Evolutionary conservation across 2,329 filamentous ascomycete genomes (phyloP).

Genomic region (Eutypella sp.): DNA sequence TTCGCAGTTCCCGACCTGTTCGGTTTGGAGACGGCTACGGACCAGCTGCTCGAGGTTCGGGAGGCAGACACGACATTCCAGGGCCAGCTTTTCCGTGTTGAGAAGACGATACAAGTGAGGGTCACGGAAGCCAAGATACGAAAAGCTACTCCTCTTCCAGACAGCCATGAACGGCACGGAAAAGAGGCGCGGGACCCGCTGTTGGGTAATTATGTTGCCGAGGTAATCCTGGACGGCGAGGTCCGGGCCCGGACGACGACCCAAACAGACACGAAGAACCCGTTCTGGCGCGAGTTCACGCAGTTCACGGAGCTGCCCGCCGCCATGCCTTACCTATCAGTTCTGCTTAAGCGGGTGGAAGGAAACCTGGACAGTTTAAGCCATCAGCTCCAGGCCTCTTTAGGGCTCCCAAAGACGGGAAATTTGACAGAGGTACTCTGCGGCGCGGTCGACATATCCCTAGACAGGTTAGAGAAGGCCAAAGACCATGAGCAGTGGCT

Average conservation of each 20-base stretch:
- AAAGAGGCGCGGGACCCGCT: constrained; percentile 42
- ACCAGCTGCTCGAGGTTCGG: constrained; percentile 37
- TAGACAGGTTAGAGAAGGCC: constrained; percentile 72
- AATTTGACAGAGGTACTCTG: constrained; percentile 49
- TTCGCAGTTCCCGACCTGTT: constrained; percentile 93
- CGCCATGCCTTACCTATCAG: constrained; percentile 61
- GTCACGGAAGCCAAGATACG: constrained; percentile 61
- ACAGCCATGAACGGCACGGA: constrained; percentile 26
- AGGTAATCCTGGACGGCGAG: constrained; percentile 75
- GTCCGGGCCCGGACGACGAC: constrained; percentile 70
- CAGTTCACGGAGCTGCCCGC: constrained; percentile 71
- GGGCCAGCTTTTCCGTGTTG: constrained; percentile 54
- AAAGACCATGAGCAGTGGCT: constrained; percentile 86
- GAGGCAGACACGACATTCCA: constrained; percentile 35
- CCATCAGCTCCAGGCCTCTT: constrained; percentile 38
- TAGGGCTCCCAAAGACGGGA: constrained; percentile 37
- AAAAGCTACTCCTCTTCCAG: constrained; percentile 21
- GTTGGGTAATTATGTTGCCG: constrained; percentile 69
- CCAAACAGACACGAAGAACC: constrained; percentile 65
- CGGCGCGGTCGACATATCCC: constrained; percentile 74
- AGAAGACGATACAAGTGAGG: constrained; percentile 55
- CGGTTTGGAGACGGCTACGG: constrained; percentile 47
- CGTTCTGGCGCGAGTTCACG: constrained; percentile 79
- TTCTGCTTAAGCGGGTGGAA: constrained; percentile 66
- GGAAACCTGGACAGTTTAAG: constrained; percentile 42